Base-by-base conservation (phyloP, 192 early-diverging fungal species). In the Martensiomyces pterosporus region DNA sequence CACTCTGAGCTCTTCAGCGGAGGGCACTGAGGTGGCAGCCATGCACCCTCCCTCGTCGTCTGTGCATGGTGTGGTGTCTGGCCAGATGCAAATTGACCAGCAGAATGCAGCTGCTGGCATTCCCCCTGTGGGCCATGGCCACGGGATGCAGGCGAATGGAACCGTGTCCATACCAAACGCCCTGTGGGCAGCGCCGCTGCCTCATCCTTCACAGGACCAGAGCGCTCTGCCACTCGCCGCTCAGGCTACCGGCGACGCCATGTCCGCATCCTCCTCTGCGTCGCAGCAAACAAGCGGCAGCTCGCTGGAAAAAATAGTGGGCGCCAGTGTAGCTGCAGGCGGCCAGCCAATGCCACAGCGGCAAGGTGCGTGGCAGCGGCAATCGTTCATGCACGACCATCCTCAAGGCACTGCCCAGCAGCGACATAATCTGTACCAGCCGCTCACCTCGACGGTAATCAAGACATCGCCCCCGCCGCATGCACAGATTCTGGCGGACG, bases 141-240 rank as follows among this genome's bases (percentile, higher is more conserved):
- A n/a, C n/a, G n/a, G n/a, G 25, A 24, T 69, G 41, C 49, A 51
- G 1, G 53, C 62, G 5, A 53, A 56, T 45, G 37, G 59, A 40
- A 64, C 58, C n/a, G 55, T 55, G 54, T 57, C 61, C 43, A 67
- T 64, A 61, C 68, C 49, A 56, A 81, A 48, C 50, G 26, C 60
- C 24, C 60, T 71, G 18, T 71, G 68, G 68, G 68, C 68, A 12
- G 27, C 49, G 35, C 60, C 60, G 19, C 29, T 14, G 19, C n/a
- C n/a, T n/a, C n/a, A n/a, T n/a, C n/a, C n/a, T n/a, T n/a, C n/a
- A n/a, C n/a, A n/a, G n/a, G n/a, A n/a, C 38, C 65, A 19, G 46
- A 50, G 49, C 52, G 38, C 14, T 22, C 58, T 16, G 37, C 12
- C 54, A 39, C 23, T 24, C 34, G 39, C 36, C 23, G 15, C 37